Evolutionary conservation across 768 basidiomycete genomes (phyloP).

Genomic region (Omphalotus guepiniiformis): DNA sequence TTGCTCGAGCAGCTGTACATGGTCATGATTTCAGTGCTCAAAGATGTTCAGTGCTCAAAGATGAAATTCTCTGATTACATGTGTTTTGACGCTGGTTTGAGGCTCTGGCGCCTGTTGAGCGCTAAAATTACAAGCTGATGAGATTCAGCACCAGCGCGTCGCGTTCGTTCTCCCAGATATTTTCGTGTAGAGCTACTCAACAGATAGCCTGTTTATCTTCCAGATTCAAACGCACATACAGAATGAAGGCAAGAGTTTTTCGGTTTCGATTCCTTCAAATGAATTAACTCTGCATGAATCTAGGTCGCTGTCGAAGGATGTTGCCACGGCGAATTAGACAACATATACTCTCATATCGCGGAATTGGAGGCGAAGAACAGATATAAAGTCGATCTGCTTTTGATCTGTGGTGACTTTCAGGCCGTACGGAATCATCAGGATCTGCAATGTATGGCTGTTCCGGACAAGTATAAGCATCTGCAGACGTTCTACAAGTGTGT

Average conservation of each 20-base stretch:
- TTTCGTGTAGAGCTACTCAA: no score
- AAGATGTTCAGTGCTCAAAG: no score
- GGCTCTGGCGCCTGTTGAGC: no score
- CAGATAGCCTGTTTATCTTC: no score
- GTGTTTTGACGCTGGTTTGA: no score
- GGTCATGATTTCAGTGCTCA: no score
- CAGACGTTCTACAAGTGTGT: slow-evolving; percentile 80
- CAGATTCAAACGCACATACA: neutral
- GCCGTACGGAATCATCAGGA: slow-evolving; percentile 85
- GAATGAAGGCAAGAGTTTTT: neutral
- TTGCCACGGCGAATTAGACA: slow-evolving; percentile 90
- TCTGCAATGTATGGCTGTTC: slow-evolving; percentile 87
- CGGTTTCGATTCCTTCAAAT: neutral
- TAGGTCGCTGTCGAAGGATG: slow-evolving; percentile 92
- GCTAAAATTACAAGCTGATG: no score
- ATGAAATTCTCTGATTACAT: no score
- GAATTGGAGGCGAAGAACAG: slow-evolving; percentile 55
- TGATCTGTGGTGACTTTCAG: slow-evolving; percentile 96
- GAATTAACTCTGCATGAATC: slow-evolving; percentile 4
- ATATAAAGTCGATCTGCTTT: slow-evolving; percentile 76
- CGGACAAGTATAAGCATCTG: slow-evolving; percentile 79
- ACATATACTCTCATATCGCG: slow-evolving; percentile 72
- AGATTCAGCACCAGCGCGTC: no score
- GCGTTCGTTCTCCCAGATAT: no score
- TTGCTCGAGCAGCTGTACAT: no score